A percentile compares a stretch with the other conserved stretches of the same genome.
These are phyloP conservation scores for Podaxis rugospora DNA, from an alignment of 768 basidiomycete species.

Conservation along the genomic window DNA sequence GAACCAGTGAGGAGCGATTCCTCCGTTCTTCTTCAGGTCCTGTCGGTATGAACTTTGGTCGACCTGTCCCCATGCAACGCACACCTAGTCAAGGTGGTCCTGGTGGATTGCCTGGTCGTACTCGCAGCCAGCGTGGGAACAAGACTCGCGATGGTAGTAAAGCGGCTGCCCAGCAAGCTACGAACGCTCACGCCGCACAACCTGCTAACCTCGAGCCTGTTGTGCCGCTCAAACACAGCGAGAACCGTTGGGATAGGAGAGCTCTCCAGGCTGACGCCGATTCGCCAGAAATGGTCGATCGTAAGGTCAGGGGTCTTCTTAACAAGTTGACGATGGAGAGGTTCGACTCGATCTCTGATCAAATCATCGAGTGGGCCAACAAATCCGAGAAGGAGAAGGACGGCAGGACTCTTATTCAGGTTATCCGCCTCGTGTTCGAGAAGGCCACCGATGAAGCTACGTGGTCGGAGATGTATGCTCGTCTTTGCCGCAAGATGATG, in stretches of 20 bases:
- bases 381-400: constrained; percentile 89
- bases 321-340: constrained; percentile 98
- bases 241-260: constrained; percentile 80
- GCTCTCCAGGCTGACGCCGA: constrained; percentile 48
- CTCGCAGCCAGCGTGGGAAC: constrained; percentile 81
- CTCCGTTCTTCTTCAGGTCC: constrained; percentile 54
- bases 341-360: constrained; percentile 92
- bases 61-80: constrained; percentile 60
- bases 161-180: constrained; percentile 29
- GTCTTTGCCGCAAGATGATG: constrained; percentile 93
- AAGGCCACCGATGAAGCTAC: constrained; percentile 95
- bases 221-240: constrained; percentile 71
- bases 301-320: constrained; percentile 86
- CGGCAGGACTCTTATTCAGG: constrained; percentile 90
- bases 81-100: constrained; percentile 65
- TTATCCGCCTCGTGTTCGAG: constrained; percentile 94
- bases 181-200: constrained; percentile 11
- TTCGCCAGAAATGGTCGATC: constrained; percentile 83
- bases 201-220: constrained; percentile 53
- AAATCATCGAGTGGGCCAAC: constrained; percentile 95
- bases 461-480: constrained; percentile 98
- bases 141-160: constrained; percentile 60
- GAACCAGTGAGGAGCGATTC: constrained; percentile 67
- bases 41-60: constrained; percentile 46
- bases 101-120: constrained; percentile 50